Evolutionary conservation across 164 flowering plant genomes (phyloP).

Genomic region (Platanus orientalis): DNA sequence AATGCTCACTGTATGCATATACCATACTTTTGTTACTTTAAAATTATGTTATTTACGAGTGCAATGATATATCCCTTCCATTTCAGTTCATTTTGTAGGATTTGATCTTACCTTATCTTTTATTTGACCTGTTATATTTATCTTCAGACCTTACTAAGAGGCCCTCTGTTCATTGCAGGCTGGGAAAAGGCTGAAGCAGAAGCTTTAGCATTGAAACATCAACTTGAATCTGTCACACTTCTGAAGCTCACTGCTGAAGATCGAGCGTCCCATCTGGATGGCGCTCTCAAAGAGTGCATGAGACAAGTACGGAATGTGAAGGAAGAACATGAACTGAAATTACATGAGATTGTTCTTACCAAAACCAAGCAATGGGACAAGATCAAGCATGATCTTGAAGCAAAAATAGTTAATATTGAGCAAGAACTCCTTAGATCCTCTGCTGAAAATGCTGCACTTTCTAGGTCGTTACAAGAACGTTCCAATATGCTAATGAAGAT

Average conservation of each 20-base stretch:
- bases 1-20: no score
- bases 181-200: constrained; percentile 71
- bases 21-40: no score
- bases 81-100: no score
- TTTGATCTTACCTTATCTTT: not conserved
- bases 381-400: constrained; percentile 32
- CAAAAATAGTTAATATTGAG: constrained; percentile 14
- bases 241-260: constrained; percentile 39
- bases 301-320: constrained; percentile 56
- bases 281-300: constrained; percentile 69
- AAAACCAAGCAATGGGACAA: constrained; percentile 35
- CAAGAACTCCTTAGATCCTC: constrained; percentile 14
- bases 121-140: not conserved
- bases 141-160: constrained; percentile 1
- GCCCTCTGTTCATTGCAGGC: constrained; percentile 27
- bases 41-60: no score
- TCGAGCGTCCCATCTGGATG: constrained; percentile 45
- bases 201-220: constrained; percentile 37
- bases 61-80: no score
- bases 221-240: constrained; percentile 37
- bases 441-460: constrained; percentile 23
- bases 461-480: constrained; percentile 56
- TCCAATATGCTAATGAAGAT: constrained; percentile 54
- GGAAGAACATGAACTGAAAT: constrained; percentile 58
- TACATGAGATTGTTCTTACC: constrained; percentile 44